phyloP scores from a whole-genome alignment of 2,329 filamentous ascomycete species.

The Trichoderma atrobrunneum region DNA sequence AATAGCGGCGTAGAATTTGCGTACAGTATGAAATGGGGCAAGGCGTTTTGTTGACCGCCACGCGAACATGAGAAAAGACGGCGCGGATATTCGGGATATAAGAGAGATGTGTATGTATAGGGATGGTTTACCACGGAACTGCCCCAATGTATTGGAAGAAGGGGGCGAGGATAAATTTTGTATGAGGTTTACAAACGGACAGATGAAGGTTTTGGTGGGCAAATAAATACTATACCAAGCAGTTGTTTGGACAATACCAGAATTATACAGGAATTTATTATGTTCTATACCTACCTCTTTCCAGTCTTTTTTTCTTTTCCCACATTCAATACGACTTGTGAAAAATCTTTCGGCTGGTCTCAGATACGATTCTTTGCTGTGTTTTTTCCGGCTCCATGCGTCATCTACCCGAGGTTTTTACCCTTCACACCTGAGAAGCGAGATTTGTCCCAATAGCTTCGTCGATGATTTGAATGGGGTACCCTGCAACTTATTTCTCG shows the following conservation, averaged over 20 bases:
- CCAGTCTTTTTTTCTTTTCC: not conserved
- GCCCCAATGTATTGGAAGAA: not conserved
- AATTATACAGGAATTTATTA: no score
- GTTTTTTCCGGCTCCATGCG: not conserved
- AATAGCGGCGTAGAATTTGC: constrained; percentile 12
- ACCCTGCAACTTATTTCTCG: not conserved
- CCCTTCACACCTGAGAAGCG: not conserved
- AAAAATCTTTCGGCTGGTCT: not conserved
- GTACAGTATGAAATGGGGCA: constrained; percentile 2
- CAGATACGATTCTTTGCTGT: not conserved
- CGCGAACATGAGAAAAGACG: not conserved
- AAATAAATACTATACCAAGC: not conserved
- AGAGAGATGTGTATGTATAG: not conserved
- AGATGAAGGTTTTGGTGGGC: not conserved
- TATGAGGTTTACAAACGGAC: not conserved
- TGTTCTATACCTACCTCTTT: no score
- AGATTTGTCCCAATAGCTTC: not conserved
- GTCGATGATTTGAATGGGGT: not conserved
- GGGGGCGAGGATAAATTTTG: not conserved
- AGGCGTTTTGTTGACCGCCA: constrained; percentile 14
- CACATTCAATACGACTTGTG: not conserved
- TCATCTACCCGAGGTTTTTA: not conserved
- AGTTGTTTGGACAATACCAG: not conserved
- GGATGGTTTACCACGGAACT: not conserved
- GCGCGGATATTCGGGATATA: constrained; percentile 8